Conservation (phyloP, 2,329 filamentous ascomycete genomes). For the Fusarium camptoceras region DNA sequence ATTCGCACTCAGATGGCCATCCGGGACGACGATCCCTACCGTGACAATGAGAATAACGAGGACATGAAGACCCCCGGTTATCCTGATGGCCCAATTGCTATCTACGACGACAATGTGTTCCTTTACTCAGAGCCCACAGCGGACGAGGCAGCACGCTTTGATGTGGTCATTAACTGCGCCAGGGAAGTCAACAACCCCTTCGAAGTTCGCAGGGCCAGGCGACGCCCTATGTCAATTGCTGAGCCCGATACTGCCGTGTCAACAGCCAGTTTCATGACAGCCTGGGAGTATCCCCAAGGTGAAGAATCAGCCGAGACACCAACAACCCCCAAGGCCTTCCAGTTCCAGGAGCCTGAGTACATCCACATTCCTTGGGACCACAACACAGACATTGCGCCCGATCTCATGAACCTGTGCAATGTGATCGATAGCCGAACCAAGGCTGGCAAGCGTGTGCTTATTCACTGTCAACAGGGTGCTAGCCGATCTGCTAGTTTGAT, state of each 20-base stretch:
- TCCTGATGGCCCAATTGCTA: constrained; percentile 83
- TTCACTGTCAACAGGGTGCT: constrained; percentile 89
- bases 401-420: constrained; percentile 80
- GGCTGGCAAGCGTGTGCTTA: constrained; percentile 80
- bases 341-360: constrained; percentile 75
- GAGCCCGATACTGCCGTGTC: constrained; percentile 68
- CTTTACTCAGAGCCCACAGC: constrained; percentile 84
- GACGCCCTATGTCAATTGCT: constrained; percentile 48
- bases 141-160: constrained; percentile 80
- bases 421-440: constrained; percentile 78
- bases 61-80: constrained; percentile 86
- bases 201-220: constrained; percentile 49
- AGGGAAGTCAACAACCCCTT: constrained; percentile 86
- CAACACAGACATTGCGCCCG: constrained; percentile 85
- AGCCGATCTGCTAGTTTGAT: constrained; percentile 88
- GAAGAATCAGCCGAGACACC: constrained; percentile 60
- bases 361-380: constrained; percentile 91
- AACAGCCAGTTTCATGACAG: constrained; percentile 68
- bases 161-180: constrained; percentile 87
- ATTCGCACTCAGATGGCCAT: constrained; percentile 73
- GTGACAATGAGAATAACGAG: constrained; percentile 77
- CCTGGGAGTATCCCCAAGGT: constrained; percentile 65
- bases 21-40: constrained; percentile 67
- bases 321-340: constrained; percentile 65
- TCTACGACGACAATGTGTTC: constrained; percentile 82